Conservation (phyloP, 2,329 filamentous ascomycete species). For the Fusarium musae region DNA sequence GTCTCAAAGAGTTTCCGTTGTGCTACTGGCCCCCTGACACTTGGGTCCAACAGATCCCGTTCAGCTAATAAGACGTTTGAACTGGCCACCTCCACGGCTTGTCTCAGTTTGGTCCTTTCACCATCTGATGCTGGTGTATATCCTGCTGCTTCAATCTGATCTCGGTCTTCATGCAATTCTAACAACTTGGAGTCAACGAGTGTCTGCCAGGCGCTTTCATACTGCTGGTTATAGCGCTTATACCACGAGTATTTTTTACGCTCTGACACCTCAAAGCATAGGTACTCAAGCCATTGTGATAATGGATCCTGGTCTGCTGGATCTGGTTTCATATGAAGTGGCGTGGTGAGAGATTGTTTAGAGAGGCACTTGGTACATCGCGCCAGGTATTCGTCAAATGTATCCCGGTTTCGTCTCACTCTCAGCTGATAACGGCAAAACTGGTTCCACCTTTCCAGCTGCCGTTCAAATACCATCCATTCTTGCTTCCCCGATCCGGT, state of each 20-base stretch:
- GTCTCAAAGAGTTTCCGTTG: conserved; percentile 23
- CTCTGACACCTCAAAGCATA: conserved; percentile 43
- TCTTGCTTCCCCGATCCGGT: neutral
- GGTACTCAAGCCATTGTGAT: conserved; percentile 55
- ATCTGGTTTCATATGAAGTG: conserved; percentile 39
- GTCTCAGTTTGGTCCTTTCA: conserved; percentile 3
- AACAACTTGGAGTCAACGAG: conserved; percentile 23
- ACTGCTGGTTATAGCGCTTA: conserved; percentile 14
- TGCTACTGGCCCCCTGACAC: conserved; percentile 5
- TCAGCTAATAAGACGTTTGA: conserved; percentile 32
- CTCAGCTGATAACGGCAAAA: conserved; percentile 34
- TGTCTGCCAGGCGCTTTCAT: conserved; percentile 28
- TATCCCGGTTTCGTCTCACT: conserved; percentile 17
- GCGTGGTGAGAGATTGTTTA: conserved; percentile 8
- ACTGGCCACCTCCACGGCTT: conserved; percentile 31
- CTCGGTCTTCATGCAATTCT: conserved; percentile 4
- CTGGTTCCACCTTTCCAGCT: conserved; percentile 31
- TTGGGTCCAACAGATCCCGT: conserved; percentile 33
- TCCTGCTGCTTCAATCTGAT: conserved; percentile 13
- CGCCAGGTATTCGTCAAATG: conserved; percentile 11
- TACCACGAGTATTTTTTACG: conserved; percentile 30
- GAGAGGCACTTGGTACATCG: conserved; percentile 17
- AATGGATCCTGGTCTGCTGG: conserved; percentile 46
- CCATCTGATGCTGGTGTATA: neutral
- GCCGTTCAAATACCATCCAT: conserved; percentile 35